Base-by-base conservation (phyloP, 805 yeast species). In the Candida namnaoensis region DNA sequence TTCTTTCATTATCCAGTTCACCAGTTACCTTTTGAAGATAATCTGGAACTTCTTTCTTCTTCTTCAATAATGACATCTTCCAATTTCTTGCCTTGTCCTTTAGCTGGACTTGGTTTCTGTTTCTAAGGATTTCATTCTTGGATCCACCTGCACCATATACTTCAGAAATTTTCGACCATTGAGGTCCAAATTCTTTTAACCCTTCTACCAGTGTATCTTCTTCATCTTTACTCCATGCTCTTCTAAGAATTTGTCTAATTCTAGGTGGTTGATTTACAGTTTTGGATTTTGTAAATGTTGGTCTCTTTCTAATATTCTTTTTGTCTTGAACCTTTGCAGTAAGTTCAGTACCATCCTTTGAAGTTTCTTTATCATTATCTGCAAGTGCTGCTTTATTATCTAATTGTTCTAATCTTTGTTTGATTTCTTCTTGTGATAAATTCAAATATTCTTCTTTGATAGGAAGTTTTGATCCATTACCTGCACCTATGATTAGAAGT, bases 21-120 rank as follows among this genome's bases (percentile, higher is more conserved):
- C 98, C 98, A 1, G 98, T 91, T 19, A 91, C 98, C 47, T 82
- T 80, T 41, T 68, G 69, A 45, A 93, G 65, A 53, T 87, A 90
- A 3, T 73, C 79, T 0, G 99, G 99, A 3, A 91, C 76, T 9
- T 84, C 82, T 33, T 79, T 61, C 1, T 84, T 85, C 40, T 80
- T 74, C 54, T 88, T 85, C 44, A 88, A 65, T 57, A 82, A 88
- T 49, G 81, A 80, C 76, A 90, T 75, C 58, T 93, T 93, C 88
- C 96, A 84, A 57, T 93, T 93, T 49, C 99, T 74, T 0, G 98
- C 98, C 58, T 93, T 93, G 58, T 93, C 99, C 60, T 93, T 93
- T 44, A 93, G 70, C 58, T 93, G 99, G 14, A 91, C 87, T 54
- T 88, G 95, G 5, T 84, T 82, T 57, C 99, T 71, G 57, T 88